Conservation (phyloP, 1,284 basidiomycete species). For the Trichosporon sp. region DNA sequence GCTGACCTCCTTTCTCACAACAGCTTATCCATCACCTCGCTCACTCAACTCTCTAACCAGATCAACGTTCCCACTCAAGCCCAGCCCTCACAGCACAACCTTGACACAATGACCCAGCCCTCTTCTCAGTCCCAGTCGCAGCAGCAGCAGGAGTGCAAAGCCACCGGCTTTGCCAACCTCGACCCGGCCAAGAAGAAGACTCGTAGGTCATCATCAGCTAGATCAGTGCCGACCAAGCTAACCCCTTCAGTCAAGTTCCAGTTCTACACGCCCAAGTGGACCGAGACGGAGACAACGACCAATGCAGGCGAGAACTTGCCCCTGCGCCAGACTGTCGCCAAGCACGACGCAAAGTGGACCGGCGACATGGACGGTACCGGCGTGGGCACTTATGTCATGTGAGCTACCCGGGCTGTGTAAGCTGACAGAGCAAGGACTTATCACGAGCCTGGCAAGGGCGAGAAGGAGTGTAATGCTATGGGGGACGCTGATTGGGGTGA, state of each 20-base stretch:
- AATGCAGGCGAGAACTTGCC: not conserved
- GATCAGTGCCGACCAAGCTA: not conserved
- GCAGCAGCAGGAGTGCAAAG: not conserved
- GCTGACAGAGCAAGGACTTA: not conserved
- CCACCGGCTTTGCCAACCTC: not conserved
- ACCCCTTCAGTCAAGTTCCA: not conserved
- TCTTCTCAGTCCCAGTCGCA: no score
- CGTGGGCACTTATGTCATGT: not conserved
- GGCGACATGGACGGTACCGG: not conserved
- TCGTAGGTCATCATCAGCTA: not conserved
- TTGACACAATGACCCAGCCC: not conserved
- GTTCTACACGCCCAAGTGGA: slow-evolving; percentile 1
- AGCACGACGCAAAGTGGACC: not conserved
- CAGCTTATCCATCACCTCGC: not conserved
- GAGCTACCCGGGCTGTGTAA: not conserved
- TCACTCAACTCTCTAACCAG: not conserved
- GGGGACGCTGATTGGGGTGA: not conserved
- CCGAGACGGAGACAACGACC: not conserved
- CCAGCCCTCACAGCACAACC: no score
- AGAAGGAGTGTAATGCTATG: not conserved
- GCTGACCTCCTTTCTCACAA: not conserved
- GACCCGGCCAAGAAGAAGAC: not conserved
- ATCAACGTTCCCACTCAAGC: not conserved
- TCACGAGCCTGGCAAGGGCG: not conserved
- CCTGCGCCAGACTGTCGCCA: not conserved